A percentile compares a stretch with the other conserved stretches of the same genome.
Conservation (phyloP, 768 basidiomycete genomes). For the Auriculariales sp. region DNA sequence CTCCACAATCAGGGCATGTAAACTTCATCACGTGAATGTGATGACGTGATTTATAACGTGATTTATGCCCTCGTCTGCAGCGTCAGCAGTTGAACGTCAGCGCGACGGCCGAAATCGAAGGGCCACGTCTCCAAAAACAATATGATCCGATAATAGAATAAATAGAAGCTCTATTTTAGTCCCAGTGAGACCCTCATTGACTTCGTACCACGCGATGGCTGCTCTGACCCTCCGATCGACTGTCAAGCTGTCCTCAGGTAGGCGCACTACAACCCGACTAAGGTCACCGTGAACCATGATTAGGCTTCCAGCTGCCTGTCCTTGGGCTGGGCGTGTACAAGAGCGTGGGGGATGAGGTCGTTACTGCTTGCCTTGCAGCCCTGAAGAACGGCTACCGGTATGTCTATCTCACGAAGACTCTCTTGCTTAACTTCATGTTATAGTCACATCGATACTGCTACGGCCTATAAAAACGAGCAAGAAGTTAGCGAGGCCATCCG, state of each 20-base stretch:
- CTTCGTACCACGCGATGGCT: too few relatives aligned
- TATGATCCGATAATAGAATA: too few relatives aligned
- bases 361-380: conserved; percentile 42
- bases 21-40: too few relatives aligned
- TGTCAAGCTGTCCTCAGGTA: not conserved
- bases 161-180: too few relatives aligned
- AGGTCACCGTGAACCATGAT: not conserved
- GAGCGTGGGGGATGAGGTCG: conserved; percentile 38
- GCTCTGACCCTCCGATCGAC: not conserved
- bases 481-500: conserved; percentile 12
- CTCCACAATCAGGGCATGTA: too few relatives aligned
- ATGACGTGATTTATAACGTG: too few relatives aligned
- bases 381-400: conserved; percentile 51
- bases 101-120: too few relatives aligned
- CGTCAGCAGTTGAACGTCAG: too few relatives aligned
- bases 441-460: conserved; percentile 63
- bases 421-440: conserved; percentile 50
- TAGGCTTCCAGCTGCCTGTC: conserved; percentile 44
- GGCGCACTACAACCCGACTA: not conserved
- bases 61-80: too few relatives aligned
- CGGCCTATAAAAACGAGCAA: conserved; percentile 33
- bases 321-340: conserved; percentile 61
- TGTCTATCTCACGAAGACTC: conserved; percentile 23
- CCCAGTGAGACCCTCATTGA: too few relatives aligned
- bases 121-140: too few relatives aligned